Evolutionary conservation across 2,329 filamentous ascomycete genomes (phyloP), one percentile per base, ranked within the genome.

Genomic region (Hawksworthiomyces lignivorus): DNA sequence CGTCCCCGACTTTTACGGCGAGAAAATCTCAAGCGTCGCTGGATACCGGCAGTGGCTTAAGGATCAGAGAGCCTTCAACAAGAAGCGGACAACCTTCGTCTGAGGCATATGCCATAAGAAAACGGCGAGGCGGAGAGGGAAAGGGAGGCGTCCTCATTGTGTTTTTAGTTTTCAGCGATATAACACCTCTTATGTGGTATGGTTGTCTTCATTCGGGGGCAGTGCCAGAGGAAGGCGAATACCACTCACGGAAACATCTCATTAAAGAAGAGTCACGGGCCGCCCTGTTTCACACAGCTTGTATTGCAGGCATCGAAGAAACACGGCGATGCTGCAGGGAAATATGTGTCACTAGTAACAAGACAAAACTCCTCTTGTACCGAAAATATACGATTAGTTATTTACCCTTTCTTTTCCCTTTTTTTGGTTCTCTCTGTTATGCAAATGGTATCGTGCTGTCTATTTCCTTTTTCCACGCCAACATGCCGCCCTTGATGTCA

Each of bases 1-100:
- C 15, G 86, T 95, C 1, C 89, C 90, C 32, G 92, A 98, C 61
- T 98, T 95, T 66, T 98, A 98, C 57, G 92, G 92, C 55, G 92
- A 98, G 69, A 97, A 96, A 18, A 95, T 98, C 55, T 86, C 85
- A 39, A 95, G 88, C 55, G 87, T 97, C 18, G 74, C 81, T 41
- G 89, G 87, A 35, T 98, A 97, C 63, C 73, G 92, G 56, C 82
- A 87, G 62, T 98, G 92, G 92, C 68, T 98, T 56, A 97, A 95
- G 72, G 92, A 98, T 59, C 92, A 97, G 71, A 75, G 90, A 48
- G 90, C 89, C 9, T 98, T 95, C 68, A 95, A 94, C 69, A 88
- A 88, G 71, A 94, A 94, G 77, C 81, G 79, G 61, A 77, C 69
- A 51, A 77, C 67, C 55, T 79, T 80, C 62, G 64, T 81, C 49